Base-by-base conservation (phyloP, 331 rosid genomes). In the Stylosanthes scabra region DNA sequence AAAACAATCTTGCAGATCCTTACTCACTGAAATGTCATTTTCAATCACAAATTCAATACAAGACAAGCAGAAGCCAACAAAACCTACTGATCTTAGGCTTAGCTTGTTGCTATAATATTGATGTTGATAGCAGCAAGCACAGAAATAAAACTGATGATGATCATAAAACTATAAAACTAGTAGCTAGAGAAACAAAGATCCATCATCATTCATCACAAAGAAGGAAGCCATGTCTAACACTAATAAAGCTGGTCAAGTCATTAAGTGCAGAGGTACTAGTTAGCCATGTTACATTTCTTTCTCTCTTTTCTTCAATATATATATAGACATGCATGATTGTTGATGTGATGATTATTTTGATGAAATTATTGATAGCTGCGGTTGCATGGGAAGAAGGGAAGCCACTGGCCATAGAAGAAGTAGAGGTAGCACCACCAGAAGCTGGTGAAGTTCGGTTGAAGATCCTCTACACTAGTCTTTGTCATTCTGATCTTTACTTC, bases 381-480 rank as follows among this genome's bases (percentile, higher is more conserved):
- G 88, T 86, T 54, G 87, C 93, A 34, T 86, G 93, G 93, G 93
- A 83, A 63, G 93, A 90, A 2, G 88, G 89, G 41, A 88, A 88
- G 76, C 90, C 90, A 41, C 82, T 88, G 20, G 83, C 78, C 31
- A 86, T 88, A 2, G 93, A 88, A 41, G 84, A 83, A 77, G 81
- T 88, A 20, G 90, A 88, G 78, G 93, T 88, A 12, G 88, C 93
- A 1, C 90, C 93, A 6, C 93, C 90, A 5, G 84, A 77, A 70
- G 76, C 86, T 6, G 67, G 81, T 13, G 93, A 88, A 86, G 93
- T 88, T 16, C 87, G 88, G 3, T 9, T 88, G 44, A 88, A 86
- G 85, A 88, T 88, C 68, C 84, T 88, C 50, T 85, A 81, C 42
- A 88, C 90, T 28, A 50, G 87, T 28, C 89, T 88, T 10, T 88